A percentile compares a stretch with the other conserved stretches of the same genome.
These are phyloP conservation scores for Discostella pseudostelligera DNA, from an alignment of 108 stramenopile genomes.

Conservation along the genomic window DNA sequence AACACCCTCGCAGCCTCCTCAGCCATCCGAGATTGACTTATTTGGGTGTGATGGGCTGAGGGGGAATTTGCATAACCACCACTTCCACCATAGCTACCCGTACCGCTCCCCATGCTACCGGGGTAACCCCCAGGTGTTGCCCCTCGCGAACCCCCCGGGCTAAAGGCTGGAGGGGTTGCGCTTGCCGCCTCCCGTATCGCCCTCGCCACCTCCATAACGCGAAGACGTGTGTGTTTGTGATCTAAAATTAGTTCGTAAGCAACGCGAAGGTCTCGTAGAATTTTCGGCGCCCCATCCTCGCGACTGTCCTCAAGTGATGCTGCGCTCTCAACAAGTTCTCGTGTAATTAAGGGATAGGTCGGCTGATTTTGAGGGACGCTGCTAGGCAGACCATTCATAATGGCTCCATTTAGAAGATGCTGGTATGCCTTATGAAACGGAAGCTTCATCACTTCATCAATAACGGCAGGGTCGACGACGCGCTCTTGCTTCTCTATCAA, in stretches of 20 bases:
- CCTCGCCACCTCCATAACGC: slow-evolving; percentile 91
- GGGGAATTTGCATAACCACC: slow-evolving; percentile 42
- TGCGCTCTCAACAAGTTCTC: slow-evolving; percentile 82
- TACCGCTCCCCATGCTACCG: slow-evolving; percentile 48
- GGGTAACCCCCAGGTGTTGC: slow-evolving; percentile 75
- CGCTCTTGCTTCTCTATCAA: slow-evolving; percentile 95
- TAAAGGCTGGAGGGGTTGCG: slow-evolving; percentile 88
- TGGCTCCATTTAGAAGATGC: slow-evolving; percentile 46
- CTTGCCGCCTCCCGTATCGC: slow-evolving; percentile 91
- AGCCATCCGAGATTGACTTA: slow-evolving; percentile 65
- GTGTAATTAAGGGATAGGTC: slow-evolving; percentile 56
- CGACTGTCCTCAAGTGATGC: slow-evolving; percentile 82
- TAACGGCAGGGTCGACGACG: slow-evolving; percentile 84
- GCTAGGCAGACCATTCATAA: slow-evolving; percentile 37
- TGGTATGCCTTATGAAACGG: slow-evolving; percentile 85
- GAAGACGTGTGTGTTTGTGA: slow-evolving; percentile 93
- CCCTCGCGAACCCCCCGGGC: slow-evolving; percentile 83
- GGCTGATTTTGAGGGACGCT: slow-evolving; percentile 50
- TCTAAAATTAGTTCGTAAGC: slow-evolving; percentile 97
- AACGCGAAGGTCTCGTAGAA: slow-evolving; percentile 86
- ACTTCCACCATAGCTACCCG: slow-evolving; percentile 47
- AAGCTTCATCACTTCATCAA: slow-evolving; percentile 88
- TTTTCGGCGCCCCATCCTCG: slow-evolving; percentile 78
- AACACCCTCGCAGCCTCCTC: slow-evolving; percentile 80
- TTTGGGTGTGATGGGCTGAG: slow-evolving; percentile 39